phyloP scores from a whole-genome alignment of 768 basidiomycete species.

The Harrya chromipes region DNA sequence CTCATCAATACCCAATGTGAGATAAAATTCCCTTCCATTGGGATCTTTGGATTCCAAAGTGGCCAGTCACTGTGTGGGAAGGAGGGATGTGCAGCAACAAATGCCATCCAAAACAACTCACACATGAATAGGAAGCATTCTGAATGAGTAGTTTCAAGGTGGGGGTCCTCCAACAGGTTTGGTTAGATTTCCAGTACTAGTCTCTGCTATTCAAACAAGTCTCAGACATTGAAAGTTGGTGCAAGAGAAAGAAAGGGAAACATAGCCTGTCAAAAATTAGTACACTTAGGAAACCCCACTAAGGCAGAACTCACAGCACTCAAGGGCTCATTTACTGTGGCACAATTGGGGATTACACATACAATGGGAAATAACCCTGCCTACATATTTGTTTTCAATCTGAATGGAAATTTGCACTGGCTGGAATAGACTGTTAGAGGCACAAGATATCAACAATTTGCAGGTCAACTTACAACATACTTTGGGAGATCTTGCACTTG shows the following conservation, averaged over 20 bases:
- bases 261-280: neutral
- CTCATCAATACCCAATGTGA: slow-evolving; percentile 1
- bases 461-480: neutral
- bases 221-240: neutral
- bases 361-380: neutral
- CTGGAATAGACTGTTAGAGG: neutral
- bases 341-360: neutral
- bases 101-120: slow-evolving; percentile 11
- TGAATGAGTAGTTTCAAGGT: neutral
- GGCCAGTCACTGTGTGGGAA: slow-evolving; percentile 9
- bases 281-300: no score
- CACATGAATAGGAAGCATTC: neutral
- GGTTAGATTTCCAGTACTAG: neutral
- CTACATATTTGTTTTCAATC: neutral
- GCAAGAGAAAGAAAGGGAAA: neutral
- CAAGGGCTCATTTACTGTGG: neutral
- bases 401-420: neutral
- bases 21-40: slow-evolving; percentile 5
- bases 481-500: neutral
- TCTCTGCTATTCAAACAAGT: neutral
- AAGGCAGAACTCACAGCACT: neutral
- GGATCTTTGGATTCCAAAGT: slow-evolving; percentile 1
- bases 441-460: no score
- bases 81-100: slow-evolving; percentile 1
- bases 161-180: neutral